phyloP scores from a whole-genome alignment of 805 yeast species.

The Spathaspora hagerdaliae region DNA sequence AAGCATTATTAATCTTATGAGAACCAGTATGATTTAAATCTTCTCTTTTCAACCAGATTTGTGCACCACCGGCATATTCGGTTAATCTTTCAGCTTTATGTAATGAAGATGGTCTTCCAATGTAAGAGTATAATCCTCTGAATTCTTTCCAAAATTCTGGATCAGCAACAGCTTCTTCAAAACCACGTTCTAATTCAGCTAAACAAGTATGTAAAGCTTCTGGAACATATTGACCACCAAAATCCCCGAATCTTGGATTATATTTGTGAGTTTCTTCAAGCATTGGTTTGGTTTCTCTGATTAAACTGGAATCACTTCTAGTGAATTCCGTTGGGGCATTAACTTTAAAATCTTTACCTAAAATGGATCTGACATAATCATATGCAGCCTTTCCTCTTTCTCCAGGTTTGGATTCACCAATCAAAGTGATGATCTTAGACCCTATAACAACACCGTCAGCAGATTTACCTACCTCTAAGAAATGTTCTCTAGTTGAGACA shows the following conservation, averaged over 20 bases:
- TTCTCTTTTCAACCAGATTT: constrained; percentile 97
- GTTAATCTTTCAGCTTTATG: constrained; percentile 89
- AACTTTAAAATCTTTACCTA: constrained; percentile 48
- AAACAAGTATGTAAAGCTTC: constrained; percentile 92
- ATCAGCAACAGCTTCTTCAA: constrained; percentile 84
- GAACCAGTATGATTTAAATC: constrained; percentile 90
- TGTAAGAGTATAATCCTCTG: constrained; percentile 77
- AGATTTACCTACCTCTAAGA: constrained; percentile 65
- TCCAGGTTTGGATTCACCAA: constrained; percentile 62
- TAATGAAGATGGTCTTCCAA: constrained; percentile 93
- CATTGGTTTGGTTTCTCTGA: constrained; percentile 31
- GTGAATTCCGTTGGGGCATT: constrained; percentile 24
- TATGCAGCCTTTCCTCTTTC: constrained; percentile 60
- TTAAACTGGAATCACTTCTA: constrained; percentile 15
- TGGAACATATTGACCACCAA: constrained; percentile 99
- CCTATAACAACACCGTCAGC: constrained; percentile 98
- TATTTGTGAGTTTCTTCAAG: constrained; percentile 61
- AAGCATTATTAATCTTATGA: constrained; percentile 80
- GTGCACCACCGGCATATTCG: constrained; percentile 84
- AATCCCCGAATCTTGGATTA: constrained; percentile 83
- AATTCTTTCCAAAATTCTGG: constrained; percentile 93
- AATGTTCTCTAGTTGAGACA: constrained; percentile 91
- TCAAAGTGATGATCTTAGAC: constrained; percentile 68
- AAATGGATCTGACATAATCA: constrained; percentile 63
- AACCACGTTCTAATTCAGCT: constrained; percentile 82